Conservation (phyloP, 2,329 filamentous ascomycete species). For the Fusarium armeniacum region DNA sequence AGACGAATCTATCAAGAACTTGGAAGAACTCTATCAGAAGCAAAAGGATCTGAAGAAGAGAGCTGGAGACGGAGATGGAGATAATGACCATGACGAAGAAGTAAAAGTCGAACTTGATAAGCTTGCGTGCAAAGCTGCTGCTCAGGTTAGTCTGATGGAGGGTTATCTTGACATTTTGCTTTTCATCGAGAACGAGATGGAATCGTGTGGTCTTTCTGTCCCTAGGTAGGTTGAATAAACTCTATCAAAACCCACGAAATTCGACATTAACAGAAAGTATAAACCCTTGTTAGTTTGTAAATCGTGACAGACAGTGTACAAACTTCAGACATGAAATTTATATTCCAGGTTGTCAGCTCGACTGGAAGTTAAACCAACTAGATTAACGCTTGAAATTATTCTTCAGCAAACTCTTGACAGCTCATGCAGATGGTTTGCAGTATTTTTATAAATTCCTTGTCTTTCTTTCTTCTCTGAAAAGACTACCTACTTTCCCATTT, state of each 20-base stretch:
- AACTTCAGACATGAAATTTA: no score
- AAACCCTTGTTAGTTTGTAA: no score
- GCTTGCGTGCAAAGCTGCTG: accelerated
- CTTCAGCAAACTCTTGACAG: no score
- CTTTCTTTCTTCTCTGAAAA: not conserved
- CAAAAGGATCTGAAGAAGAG: not conserved
- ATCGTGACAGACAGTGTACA: no score
- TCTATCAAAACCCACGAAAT: not conserved
- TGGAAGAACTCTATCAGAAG: not conserved
- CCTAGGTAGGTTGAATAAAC: not conserved
- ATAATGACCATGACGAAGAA: not conserved
- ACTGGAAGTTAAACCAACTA: not conserved
- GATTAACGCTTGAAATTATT: not conserved
- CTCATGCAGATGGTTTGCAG: no score
- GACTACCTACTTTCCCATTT: not conserved
- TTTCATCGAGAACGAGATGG: not conserved
- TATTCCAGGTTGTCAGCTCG: no score
- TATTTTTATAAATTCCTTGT: not conserved
- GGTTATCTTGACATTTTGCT: not conserved
- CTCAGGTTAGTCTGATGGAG: not conserved
- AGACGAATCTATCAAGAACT: not conserved
- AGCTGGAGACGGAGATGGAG: accelerated
- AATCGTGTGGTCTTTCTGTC: not conserved
- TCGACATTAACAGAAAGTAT: no score
- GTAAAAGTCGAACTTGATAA: not conserved